Evolutionary conservation across 2,329 filamentous ascomycete genomes (phyloP).

Genomic region (Paracorniculantispora psalliotae): DNA sequence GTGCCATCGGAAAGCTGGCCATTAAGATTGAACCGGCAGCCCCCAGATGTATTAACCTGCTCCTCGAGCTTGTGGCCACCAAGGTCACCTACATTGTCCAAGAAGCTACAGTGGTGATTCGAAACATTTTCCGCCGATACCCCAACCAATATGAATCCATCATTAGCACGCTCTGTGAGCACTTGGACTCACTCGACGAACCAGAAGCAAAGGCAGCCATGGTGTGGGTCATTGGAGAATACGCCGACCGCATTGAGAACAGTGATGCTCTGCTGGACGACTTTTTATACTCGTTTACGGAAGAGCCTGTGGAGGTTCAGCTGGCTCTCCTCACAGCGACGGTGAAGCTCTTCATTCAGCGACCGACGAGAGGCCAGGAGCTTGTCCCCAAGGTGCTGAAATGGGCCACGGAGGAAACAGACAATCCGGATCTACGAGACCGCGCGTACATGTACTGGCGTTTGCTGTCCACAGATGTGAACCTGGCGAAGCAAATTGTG

Average conservation of each 20-base stretch:
- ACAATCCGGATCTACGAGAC: slow-evolving; percentile 94
- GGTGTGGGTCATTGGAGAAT: slow-evolving; percentile 99
- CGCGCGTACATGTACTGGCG: slow-evolving; percentile 99
- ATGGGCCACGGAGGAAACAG: slow-evolving; percentile 99
- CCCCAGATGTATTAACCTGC: slow-evolving; percentile 81
- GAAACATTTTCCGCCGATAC: slow-evolving; percentile 98
- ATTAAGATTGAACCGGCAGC: slow-evolving; percentile 98
- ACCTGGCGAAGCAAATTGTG: slow-evolving; percentile 78
- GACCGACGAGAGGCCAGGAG: slow-evolving; percentile 89
- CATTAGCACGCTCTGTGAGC: slow-evolving; percentile 90
- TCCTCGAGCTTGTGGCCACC: slow-evolving; percentile 91
- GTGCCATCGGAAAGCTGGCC: slow-evolving; percentile 93
- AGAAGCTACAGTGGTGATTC: slow-evolving; percentile 96
- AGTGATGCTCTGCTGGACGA: slow-evolving; percentile 91
- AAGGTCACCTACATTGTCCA: slow-evolving; percentile 99
- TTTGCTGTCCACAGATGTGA: slow-evolving; percentile 85
- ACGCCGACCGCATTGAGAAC: slow-evolving; percentile 95
- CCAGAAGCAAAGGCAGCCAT: slow-evolving; percentile 97
- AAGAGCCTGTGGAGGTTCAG: slow-evolving; percentile 94
- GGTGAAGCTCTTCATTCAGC: slow-evolving; percentile 95
- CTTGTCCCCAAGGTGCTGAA: slow-evolving; percentile 92
- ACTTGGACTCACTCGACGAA: slow-evolving; percentile 93
- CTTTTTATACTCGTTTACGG: slow-evolving; percentile 87
- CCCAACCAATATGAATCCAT: slow-evolving; percentile 98
- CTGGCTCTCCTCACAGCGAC: slow-evolving; percentile 91